Evolutionary conservation across 441 rosid species (phyloP).

Genomic region (Pelargonium fulgidum): DNA sequence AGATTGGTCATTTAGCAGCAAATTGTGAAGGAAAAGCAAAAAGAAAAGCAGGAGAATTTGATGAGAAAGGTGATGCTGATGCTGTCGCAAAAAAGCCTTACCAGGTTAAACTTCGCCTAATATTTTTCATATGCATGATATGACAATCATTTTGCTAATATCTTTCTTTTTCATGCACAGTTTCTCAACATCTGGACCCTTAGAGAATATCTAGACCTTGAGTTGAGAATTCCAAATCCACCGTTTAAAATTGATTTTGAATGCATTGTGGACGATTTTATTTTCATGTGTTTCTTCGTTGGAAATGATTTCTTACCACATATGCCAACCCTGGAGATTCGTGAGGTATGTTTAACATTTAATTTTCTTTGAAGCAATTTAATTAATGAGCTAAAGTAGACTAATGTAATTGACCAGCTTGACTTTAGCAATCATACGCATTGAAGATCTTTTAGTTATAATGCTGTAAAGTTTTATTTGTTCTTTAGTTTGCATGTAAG

Average conservation of each 20-base stretch:
- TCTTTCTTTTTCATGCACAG: slow-evolving; percentile 34
- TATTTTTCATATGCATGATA: not conserved
- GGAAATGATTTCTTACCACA: slow-evolving; percentile 99
- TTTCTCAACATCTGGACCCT: slow-evolving; percentile 93
- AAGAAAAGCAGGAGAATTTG: slow-evolving; percentile 82
- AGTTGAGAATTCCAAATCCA: slow-evolving; percentile 53
- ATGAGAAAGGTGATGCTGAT: slow-evolving; percentile 79
- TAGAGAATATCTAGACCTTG: slow-evolving; percentile 80
- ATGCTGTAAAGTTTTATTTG: not conserved
- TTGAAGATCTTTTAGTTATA: not conserved
- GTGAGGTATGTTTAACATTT: slow-evolving; percentile 60
- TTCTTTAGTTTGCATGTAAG: not conserved
- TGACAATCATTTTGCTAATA: not conserved
- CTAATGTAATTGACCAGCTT: not conserved
- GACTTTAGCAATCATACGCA: not conserved
- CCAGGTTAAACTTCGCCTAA: slow-evolving; percentile 47
- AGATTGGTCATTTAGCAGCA: slow-evolving; percentile 86
- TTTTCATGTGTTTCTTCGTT: slow-evolving; percentile 96
- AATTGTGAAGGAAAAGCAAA: slow-evolving; percentile 83
- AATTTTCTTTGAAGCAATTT: not conserved
- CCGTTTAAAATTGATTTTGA: slow-evolving; percentile 61
- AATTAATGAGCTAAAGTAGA: not conserved
- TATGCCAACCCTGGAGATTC: slow-evolving; percentile 97
- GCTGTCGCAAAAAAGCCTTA: slow-evolving; percentile 70
- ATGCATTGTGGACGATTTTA: slow-evolving; percentile 90